Evolutionary conservation across 2,329 filamentous ascomycete genomes (phyloP).

Genomic region (Didymella pinodella): DNA sequence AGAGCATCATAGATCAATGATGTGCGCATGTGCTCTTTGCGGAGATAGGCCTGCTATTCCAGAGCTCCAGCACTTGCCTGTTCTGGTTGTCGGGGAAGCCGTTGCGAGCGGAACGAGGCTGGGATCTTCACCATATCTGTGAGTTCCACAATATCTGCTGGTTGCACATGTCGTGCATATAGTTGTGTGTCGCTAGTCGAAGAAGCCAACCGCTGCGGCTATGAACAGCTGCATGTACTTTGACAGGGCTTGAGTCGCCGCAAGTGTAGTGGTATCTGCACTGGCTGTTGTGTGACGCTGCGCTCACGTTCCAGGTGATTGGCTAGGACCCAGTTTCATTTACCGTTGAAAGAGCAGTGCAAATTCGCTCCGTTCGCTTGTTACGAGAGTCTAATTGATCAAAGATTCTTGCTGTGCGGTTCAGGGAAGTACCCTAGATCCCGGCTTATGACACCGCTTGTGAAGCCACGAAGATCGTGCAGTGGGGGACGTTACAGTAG

Average conservation of each 20-base stretch:
- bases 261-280: background rate
- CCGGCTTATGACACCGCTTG: background rate
- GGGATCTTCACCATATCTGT: constrained; percentile 4
- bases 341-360: background rate
- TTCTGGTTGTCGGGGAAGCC: background rate
- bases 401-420: background rate
- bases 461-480: no score
- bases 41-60: background rate
- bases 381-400: background rate
- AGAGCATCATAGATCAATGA: background rate
- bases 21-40: constrained; percentile 6
- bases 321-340: background rate
- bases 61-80: background rate
- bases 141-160: constrained; percentile 8
- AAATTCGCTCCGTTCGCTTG: background rate
- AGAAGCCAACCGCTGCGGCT: background rate
- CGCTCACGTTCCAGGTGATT: background rate
- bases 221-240: constrained; percentile 2
- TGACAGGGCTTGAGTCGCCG: background rate
- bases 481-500: background rate
- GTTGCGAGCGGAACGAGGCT: background rate
- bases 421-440: background rate
- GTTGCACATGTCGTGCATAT: constrained; percentile 8
- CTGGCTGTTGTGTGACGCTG: background rate
- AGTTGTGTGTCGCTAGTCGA: background rate